phyloP scores from a whole-genome alignment of 2,329 filamentous ascomycete species.

The Exophiala dermatitidis region DNA sequence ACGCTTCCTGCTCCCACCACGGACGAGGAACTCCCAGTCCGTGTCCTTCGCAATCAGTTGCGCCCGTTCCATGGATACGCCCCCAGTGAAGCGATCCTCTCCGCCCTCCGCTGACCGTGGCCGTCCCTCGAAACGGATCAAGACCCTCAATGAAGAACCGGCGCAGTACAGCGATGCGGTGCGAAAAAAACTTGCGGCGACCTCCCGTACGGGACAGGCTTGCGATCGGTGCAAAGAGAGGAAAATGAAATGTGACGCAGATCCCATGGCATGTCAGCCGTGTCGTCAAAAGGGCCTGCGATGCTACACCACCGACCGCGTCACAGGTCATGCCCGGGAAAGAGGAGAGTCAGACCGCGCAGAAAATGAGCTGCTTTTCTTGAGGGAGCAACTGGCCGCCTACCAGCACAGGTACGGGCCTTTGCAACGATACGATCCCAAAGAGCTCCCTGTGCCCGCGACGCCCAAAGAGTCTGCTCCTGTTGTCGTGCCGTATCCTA shows the following conservation, averaged over 20 bases:
- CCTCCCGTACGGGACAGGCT: constrained; percentile 67
- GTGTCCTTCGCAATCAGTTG: neutral
- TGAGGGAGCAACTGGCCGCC: constrained; percentile 60
- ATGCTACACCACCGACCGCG: constrained; percentile 79
- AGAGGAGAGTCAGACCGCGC: constrained; percentile 71
- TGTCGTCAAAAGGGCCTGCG: constrained; percentile 68
- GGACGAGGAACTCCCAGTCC: neutral
- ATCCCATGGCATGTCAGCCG: constrained; percentile 72
- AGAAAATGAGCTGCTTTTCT: constrained; percentile 62
- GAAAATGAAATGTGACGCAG: constrained; percentile 80
- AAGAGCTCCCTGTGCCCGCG: neutral
- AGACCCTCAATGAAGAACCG: constrained; percentile 23
- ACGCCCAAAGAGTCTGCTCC: constrained; percentile 4
- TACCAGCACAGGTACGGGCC: constrained; percentile 52
- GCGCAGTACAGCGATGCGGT: constrained; percentile 41
- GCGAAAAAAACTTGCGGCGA: constrained; percentile 46
- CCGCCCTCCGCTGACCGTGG: constrained; percentile 16
- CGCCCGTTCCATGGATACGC: constrained; percentile 14
- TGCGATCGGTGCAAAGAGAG: constrained; percentile 85
- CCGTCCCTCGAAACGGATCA: constrained; percentile 25
- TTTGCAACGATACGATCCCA: constrained; percentile 9
- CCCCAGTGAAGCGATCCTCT: constrained; percentile 13
- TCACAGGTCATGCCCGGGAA: constrained; percentile 71
- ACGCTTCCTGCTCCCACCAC: neutral
- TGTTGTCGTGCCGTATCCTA: neutral